Conservation (phyloP, 2,329 filamentous ascomycete genomes). For the Aspergillus thermomutatus region DNA sequence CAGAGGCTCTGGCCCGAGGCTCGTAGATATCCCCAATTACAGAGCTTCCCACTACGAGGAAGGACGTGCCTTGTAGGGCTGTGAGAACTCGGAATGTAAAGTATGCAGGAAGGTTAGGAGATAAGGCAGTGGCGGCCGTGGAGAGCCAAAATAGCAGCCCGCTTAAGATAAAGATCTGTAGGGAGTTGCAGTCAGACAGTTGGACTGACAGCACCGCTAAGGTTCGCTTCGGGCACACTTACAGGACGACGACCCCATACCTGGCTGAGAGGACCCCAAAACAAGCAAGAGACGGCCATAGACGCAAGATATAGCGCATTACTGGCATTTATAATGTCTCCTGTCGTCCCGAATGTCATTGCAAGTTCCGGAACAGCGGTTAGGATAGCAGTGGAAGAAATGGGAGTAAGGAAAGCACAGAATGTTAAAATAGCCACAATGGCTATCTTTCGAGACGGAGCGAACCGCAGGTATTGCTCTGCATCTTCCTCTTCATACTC, state of each 20-base stretch:
- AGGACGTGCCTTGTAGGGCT: conserved; percentile 71
- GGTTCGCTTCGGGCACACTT: conserved; percentile 23
- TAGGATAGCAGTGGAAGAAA: conserved; percentile 70
- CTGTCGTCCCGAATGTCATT: conserved; percentile 60
- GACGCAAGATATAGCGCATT: conserved; percentile 73
- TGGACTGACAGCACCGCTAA: background rate
- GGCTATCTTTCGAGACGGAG: conserved; percentile 58
- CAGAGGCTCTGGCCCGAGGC: conserved; percentile 66
- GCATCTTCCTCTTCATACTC: conserved; percentile 45
- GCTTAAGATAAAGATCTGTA: conserved; percentile 57
- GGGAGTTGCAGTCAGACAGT: conserved; percentile 2
- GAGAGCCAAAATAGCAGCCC: conserved; percentile 64
- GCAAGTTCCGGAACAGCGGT: conserved; percentile 73
- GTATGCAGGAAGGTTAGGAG: conserved; percentile 67
- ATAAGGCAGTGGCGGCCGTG: conserved; percentile 68
- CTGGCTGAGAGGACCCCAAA: conserved; percentile 71
- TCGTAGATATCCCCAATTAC: conserved; percentile 67
- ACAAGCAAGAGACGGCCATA: conserved; percentile 67
- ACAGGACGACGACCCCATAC: conserved; percentile 60
- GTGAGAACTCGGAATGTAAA: conserved; percentile 72
- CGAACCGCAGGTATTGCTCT: conserved; percentile 63
- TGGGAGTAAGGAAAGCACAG: conserved; percentile 72
- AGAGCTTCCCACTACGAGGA: conserved; percentile 68
- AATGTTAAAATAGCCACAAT: conserved; percentile 70
- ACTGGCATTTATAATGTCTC: conserved; percentile 66